Evolutionary conservation across 441 rosid genomes (phyloP).

Genomic region (Croton laevigatus): DNA sequence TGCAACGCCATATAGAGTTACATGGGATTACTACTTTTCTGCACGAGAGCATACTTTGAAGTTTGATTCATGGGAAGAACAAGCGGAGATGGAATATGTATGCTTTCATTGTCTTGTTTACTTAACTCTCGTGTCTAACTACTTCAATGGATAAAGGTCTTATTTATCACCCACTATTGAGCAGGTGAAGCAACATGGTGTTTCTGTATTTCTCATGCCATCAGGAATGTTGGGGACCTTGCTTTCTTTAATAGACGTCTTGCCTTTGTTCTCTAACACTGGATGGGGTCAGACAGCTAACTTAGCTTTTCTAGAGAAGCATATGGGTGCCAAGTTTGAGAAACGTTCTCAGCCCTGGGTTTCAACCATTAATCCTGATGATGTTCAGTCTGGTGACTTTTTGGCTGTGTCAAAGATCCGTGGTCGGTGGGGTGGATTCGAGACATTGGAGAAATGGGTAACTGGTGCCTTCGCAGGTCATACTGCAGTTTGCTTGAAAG

Average conservation of each 20-base stretch:
- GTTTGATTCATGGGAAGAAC: slow-evolving; percentile 87
- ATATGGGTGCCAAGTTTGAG: slow-evolving; percentile 87
- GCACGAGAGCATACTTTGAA: slow-evolving; percentile 72
- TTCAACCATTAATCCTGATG: slow-evolving; percentile 53
- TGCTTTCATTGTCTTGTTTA: slow-evolving; percentile 7
- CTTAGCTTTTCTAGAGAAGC: slow-evolving; percentile 69
- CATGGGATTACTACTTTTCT: slow-evolving; percentile 93
- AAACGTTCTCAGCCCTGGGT: slow-evolving; percentile 77
- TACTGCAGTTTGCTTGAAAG: slow-evolving; percentile 95
- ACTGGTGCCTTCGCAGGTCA: slow-evolving; percentile 99
- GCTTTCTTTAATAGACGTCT: slow-evolving; percentile 70
- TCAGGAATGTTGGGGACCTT: slow-evolving; percentile 90
- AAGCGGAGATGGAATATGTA: slow-evolving; percentile 87
- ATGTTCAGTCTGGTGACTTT: slow-evolving; percentile 85
- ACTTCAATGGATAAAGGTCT: slow-evolving; percentile 9
- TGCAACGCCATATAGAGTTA: slow-evolving; percentile 91
- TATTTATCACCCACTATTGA: slow-evolving; percentile 16
- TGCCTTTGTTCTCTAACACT: slow-evolving; percentile 83
- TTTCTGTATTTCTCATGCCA: slow-evolving; percentile 93
- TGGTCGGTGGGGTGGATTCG: slow-evolving; percentile 98
- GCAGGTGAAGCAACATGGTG: slow-evolving; percentile 86
- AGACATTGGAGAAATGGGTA: slow-evolving; percentile 97
- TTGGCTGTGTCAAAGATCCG: slow-evolving; percentile 89
- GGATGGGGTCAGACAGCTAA: slow-evolving; percentile 87
- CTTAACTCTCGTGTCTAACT: slow-evolving; percentile 3